Evolutionary conservation across 345 rosid genomes (phyloP).

Genomic region (Rhodamnia argentea): DNA sequence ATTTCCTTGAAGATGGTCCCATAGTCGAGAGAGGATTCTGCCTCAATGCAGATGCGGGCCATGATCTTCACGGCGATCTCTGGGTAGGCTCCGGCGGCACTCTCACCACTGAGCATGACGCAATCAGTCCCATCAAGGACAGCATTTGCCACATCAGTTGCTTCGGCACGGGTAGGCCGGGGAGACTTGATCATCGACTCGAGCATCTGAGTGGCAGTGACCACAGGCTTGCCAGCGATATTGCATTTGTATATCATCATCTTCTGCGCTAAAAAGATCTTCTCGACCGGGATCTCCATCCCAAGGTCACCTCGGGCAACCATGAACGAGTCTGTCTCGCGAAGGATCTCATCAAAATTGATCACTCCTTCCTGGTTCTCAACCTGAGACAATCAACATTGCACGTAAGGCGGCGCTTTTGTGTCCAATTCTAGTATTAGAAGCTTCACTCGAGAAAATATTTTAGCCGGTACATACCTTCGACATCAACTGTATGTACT

Average conservation of each 20-base stretch:
- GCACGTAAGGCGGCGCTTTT: background rate
- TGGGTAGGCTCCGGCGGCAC: conserved; percentile 14
- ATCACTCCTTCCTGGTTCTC: conserved; percentile 16
- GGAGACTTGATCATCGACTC: conserved; percentile 18
- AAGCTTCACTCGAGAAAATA: background rate
- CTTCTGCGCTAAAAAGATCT: conserved; percentile 13
- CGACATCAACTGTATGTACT: conserved; percentile 9
- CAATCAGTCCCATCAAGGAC: conserved; percentile 12
- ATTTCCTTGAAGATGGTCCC: conserved; percentile 8
- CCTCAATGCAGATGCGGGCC: conserved; percentile 14
- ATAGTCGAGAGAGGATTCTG: conserved; percentile 11
- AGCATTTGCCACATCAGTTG: conserved; percentile 12
- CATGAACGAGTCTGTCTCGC: conserved; percentile 13
- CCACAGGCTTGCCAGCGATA: conserved; percentile 9
- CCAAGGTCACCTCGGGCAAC: conserved; percentile 18
- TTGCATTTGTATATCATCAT: conserved; percentile 18
- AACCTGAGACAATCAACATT: background rate
- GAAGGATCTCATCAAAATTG: conserved; percentile 12
- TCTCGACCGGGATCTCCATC: conserved; percentile 14
- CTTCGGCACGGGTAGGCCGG: conserved; percentile 10
- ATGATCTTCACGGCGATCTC: conserved; percentile 13
- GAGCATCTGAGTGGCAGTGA: conserved; percentile 15
- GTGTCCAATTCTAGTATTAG: background rate
- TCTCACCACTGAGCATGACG: conserved; percentile 15
- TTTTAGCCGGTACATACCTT: background rate